These are phyloP conservation scores for Adenanthera pavonina DNA, from an alignment of 306 rosid genomes.

Conservation along the genomic window DNA sequence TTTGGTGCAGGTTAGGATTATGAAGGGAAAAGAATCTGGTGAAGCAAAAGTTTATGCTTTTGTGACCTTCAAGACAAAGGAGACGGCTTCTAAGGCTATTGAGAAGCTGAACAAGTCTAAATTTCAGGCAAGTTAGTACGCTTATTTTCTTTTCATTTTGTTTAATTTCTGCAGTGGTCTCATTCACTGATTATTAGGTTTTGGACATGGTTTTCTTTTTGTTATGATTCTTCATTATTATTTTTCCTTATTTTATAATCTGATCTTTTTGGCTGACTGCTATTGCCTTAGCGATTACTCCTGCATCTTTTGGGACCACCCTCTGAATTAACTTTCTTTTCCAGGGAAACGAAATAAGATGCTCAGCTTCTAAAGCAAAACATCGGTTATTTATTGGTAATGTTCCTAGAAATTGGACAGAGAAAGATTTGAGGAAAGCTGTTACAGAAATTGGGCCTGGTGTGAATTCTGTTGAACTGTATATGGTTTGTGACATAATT, in stretches of 20 bases:
- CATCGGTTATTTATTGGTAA: constrained; percentile 72
- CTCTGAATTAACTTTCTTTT: constrained; percentile 29
- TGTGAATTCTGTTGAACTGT: constrained; percentile 59
- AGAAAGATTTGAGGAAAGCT: constrained; percentile 58
- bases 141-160: constrained; percentile 12
- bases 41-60: constrained; percentile 72
- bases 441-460: constrained; percentile 69
- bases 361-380: constrained; percentile 71
- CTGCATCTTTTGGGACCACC: neutral
- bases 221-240: neutral
- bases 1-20: constrained; percentile 63
- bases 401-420: constrained; percentile 73
- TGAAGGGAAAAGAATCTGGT: constrained; percentile 65
- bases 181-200: constrained; percentile 18
- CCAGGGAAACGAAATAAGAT: constrained; percentile 65
- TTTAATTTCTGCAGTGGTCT: constrained; percentile 19
- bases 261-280: constrained; percentile 3
- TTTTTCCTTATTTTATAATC: constrained; percentile 5
- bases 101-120: constrained; percentile 63
- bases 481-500: constrained; percentile 54
- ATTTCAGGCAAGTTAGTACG: constrained; percentile 54
- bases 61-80: constrained; percentile 73
- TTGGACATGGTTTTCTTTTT: constrained; percentile 2
- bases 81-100: constrained; percentile 69
- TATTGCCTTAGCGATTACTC: constrained; percentile 5